These are phyloP conservation scores for Cryptosporidium xiaoi DNA, from an alignment of 169 alveolate species.

Conservation along the genomic window DNA sequence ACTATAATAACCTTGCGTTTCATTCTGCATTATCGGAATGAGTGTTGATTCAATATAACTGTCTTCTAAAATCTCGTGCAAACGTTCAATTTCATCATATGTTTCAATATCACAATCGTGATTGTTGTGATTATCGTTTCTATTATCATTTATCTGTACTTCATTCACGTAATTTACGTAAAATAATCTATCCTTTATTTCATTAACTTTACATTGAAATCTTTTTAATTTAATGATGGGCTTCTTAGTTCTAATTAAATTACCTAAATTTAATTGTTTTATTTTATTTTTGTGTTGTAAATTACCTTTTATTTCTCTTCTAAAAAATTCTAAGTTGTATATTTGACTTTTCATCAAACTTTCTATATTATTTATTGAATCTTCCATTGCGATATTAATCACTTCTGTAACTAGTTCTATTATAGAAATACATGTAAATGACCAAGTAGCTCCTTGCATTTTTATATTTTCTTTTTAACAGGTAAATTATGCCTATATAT, in stretches of 20 bases:
- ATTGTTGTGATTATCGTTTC: too few species aligned
- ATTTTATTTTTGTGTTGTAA: not conserved
- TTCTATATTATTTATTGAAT: constrained; percentile 27
- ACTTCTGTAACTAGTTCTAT: constrained; percentile 1
- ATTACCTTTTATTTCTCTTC: not conserved
- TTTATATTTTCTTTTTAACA: not conserved
- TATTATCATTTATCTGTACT: too few species aligned
- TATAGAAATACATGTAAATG: not conserved
- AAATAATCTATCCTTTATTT: constrained; percentile 1
- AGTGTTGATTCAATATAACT: too few species aligned
- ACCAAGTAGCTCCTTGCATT: not conserved
- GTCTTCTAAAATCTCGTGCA: too few species aligned
- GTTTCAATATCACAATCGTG: too few species aligned
- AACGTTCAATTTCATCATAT: too few species aligned
- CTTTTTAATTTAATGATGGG: not conserved
- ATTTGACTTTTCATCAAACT: constrained; percentile 2
- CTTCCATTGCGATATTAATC: constrained; percentile 6
- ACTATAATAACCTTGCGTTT: too few species aligned
- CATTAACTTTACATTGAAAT: not conserved
- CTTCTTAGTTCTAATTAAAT: not conserved
- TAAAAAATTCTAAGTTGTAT: not conserved
- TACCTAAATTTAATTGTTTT: not conserved
- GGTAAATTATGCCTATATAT: not conserved
- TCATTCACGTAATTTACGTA: not conserved
- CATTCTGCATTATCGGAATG: too few species aligned